Evolutionary conservation across 495 filamentous ascomycete species (phyloP), one percentile per base, ranked within the genome.

Genomic region (Sporormia fimetaria): DNA sequence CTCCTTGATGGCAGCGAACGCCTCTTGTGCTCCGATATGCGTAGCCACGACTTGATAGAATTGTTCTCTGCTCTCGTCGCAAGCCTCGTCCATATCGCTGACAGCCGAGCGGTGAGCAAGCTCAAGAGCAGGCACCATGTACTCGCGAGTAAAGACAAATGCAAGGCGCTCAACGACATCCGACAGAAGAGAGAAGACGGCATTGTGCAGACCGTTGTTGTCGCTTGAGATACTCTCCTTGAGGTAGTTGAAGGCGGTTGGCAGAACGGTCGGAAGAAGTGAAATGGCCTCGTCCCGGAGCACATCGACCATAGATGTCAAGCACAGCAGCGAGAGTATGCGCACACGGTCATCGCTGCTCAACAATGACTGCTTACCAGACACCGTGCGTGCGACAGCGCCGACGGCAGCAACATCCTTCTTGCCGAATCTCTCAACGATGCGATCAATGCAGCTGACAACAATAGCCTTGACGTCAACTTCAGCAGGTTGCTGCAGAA

Each of bases 401-500:
- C 69, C 61, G 17, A 81, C 67, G 36, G 77, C 78, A 42, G 75
- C 74, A 1, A 75, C 66, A 51, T 88, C 81, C 54, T 81, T 84
- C 61, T 87, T 88, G 38, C 90, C 90, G 56, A 92, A 94, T 56
- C 83, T 83, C 61, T 92, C 84, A 6, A 82, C 73, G 37, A 96
- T 87, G 51, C 79, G 78, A 62, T 94, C 85, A 33, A 94, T 81
- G 53, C 90, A 96, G 26, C 73, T 70, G 27, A 96, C 70, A 4
- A 87, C 82, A 20, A 78, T 80, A 49, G 80, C 80, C 60, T 85
- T 88, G 54, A 90, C 74, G 24, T 74, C 66, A 27, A 75, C 69
- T 51, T 87, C 72, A 15, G 73, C 64, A 16, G 81, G 79, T 8
- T 79, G 71, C 32, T 78, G 65, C 26, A 96, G 70, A 18, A 92